Percentiles rank a stretch among this genome's conserved stretches.
phyloP scores from a whole-genome alignment of 345 rosid species.

The Eucalyptus polyanthemos region DNA sequence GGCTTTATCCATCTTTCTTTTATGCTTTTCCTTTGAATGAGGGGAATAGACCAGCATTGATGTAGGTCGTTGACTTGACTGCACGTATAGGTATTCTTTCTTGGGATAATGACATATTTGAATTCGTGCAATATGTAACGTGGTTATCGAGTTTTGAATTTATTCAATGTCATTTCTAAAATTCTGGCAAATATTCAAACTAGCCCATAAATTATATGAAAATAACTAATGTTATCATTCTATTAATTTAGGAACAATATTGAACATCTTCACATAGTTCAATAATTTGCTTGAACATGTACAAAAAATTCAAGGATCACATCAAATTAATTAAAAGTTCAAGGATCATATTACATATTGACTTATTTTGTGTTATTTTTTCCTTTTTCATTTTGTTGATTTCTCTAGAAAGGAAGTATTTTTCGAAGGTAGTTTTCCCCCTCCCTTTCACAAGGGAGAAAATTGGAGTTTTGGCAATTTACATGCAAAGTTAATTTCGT shows the following conservation, averaged over 20 bases:
- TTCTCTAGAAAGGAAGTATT: neutral
- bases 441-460: neutral
- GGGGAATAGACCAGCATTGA: neutral
- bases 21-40: neutral
- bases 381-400: neutral
- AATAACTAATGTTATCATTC: too few species aligned
- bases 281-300: neutral
- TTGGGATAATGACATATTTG: neutral
- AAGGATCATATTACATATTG: rapidly evolving
- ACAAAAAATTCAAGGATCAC: too few species aligned
- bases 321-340: too few species aligned
- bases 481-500: neutral
- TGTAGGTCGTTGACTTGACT: neutral
- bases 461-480: neutral
- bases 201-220: neutral
- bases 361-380: neutral
- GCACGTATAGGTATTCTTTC: neutral
- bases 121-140: rapidly evolving
- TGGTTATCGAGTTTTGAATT: too few species aligned
- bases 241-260: neutral
- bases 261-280: too few species aligned
- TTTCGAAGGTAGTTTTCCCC: neutral
- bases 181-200: too few species aligned
- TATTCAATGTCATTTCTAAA: rapidly evolving
- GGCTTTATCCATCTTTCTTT: neutral